Conservation (phyloP, 805 yeast species). For the Cyberlindnera mississippiensis region DNA sequence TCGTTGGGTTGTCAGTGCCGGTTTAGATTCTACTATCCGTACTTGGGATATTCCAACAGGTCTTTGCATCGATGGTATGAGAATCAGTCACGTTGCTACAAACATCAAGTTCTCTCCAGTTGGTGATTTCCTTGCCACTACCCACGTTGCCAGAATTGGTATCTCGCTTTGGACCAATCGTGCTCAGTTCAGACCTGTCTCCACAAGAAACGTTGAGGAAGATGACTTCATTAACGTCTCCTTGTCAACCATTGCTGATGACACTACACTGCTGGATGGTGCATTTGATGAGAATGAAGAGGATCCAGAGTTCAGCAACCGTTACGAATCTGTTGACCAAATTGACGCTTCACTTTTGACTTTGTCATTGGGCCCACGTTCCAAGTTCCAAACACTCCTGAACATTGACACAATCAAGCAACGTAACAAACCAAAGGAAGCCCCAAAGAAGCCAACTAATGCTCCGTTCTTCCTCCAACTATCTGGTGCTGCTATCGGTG, state of each 20-base stretch:
- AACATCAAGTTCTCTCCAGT: slow-evolving; percentile 74
- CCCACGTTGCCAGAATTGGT: slow-evolving; percentile 89
- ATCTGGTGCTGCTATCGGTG: slow-evolving; percentile 65
- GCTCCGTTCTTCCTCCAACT: slow-evolving; percentile 78
- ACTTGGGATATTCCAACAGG: slow-evolving; percentile 99
- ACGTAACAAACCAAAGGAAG: slow-evolving; percentile 87
- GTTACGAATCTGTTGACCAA: slow-evolving; percentile 56
- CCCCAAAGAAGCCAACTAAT: slow-evolving; percentile 78
- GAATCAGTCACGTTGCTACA: slow-evolving; percentile 76
- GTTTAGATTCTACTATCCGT: slow-evolving; percentile 82
- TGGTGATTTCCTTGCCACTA: slow-evolving; percentile 88
- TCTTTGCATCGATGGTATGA: slow-evolving; percentile 90
- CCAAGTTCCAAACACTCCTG: slow-evolving; percentile 71
- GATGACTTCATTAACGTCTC: slow-evolving; percentile 60
- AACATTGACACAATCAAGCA: slow-evolving; percentile 80
- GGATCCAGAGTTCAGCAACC: slow-evolving; percentile 29
- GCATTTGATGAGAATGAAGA: slow-evolving; percentile 28
- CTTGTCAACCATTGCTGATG: slow-evolving; percentile 73
- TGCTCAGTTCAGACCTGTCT: slow-evolving; percentile 74
- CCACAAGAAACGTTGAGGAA: slow-evolving; percentile 73
- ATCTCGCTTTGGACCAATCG: slow-evolving; percentile 89
- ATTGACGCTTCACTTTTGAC: slow-evolving; percentile 63
- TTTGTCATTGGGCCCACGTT: slow-evolving; percentile 71
- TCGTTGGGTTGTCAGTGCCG: slow-evolving; percentile 84
- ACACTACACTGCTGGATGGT: slow-evolving; percentile 57